These are phyloP conservation scores for Scopulariopsis brevicaulis DNA, from an alignment of 2,329 filamentous ascomycete genomes.

Conservation along the genomic window DNA sequence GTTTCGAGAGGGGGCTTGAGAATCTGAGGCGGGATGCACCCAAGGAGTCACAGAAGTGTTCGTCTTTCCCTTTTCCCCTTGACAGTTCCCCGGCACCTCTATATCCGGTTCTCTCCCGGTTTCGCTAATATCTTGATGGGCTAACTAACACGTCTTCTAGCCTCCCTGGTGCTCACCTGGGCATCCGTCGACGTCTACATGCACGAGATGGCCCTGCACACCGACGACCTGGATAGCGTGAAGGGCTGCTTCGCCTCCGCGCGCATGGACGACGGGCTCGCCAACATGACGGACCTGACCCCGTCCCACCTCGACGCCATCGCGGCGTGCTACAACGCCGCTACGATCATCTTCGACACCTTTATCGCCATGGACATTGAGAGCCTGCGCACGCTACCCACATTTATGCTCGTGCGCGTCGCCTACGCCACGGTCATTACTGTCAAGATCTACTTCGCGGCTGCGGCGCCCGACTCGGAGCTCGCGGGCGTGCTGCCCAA, in stretches of 20 bases:
- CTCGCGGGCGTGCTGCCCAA: constrained; percentile 60
- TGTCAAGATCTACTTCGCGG: constrained; percentile 63
- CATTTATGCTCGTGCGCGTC: constrained; percentile 60
- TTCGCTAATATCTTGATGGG: not conserved
- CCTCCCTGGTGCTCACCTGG: constrained; percentile 52
- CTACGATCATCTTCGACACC: constrained; percentile 54
- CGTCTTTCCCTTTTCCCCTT: constrained; percentile 16
- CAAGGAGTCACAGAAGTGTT: constrained; percentile 41
- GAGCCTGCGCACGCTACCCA: constrained; percentile 52
- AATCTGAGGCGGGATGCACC: constrained; percentile 46
- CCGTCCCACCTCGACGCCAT: constrained; percentile 54
- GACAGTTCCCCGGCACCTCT: not conserved
- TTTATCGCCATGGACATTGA: constrained; percentile 50
- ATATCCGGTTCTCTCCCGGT: constrained; percentile 8
- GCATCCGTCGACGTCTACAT: constrained; percentile 59
- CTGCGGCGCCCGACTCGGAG: constrained; percentile 50
- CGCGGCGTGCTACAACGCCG: constrained; percentile 53
- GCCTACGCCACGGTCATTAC: constrained; percentile 61
- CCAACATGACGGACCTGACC: constrained; percentile 25
- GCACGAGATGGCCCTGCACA: constrained; percentile 63
- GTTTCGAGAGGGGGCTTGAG: constrained; percentile 53
- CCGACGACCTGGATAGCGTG: constrained; percentile 32
- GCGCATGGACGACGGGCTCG: constrained; percentile 28
- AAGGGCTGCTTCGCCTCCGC: constrained; percentile 30
- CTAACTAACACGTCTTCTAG: constrained; percentile 21